Evolutionary conservation across 2,329 filamentous ascomycete genomes (phyloP).

Genomic region (Sclerotinia sclerotiorum): DNA sequence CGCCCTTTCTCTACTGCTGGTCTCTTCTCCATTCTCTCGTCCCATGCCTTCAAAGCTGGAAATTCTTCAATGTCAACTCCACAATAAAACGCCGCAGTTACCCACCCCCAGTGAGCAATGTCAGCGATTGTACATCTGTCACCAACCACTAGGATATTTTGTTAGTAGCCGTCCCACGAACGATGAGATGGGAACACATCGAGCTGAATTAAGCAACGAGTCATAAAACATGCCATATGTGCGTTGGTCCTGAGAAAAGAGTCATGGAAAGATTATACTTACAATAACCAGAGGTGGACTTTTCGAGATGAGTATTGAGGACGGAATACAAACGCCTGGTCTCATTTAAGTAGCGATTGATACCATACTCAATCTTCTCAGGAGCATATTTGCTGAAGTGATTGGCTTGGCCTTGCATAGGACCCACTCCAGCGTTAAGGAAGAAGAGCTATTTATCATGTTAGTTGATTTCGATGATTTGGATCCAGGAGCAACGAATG

Average conservation of each 20-base stretch:
- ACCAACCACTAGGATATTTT: slow-evolving; percentile 51
- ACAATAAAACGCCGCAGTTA: slow-evolving; percentile 42
- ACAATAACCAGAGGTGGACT: slow-evolving; percentile 53
- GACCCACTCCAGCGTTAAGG: slow-evolving; percentile 77
- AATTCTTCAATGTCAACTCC: slow-evolving; percentile 73
- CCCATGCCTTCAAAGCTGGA: slow-evolving; percentile 74
- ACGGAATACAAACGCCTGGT: slow-evolving; percentile 78
- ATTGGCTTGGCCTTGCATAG: slow-evolving; percentile 83
- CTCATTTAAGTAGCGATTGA: slow-evolving; percentile 81
- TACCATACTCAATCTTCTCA: slow-evolving; percentile 77
- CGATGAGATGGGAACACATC: not conserved
- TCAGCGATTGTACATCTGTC: slow-evolving; percentile 74
- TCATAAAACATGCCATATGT: not conserved
- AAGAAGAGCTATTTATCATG: slow-evolving; percentile 52
- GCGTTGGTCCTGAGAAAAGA: not conserved
- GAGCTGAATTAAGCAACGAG: not conserved
- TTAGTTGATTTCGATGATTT: slow-evolving; percentile 14
- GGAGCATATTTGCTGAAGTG: slow-evolving; percentile 83
- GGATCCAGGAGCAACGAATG: not conserved
- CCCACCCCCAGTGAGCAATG: slow-evolving; percentile 54
- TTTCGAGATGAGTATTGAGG: slow-evolving; percentile 68
- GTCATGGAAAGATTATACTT: not conserved
- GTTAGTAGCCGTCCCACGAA: not conserved
- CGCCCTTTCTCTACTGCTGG: slow-evolving; percentile 73
- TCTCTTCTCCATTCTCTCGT: slow-evolving; percentile 66